Evolutionary conservation across 805 yeast genomes (phyloP).

Genomic region (Ogataea nitratoaversa): DNA sequence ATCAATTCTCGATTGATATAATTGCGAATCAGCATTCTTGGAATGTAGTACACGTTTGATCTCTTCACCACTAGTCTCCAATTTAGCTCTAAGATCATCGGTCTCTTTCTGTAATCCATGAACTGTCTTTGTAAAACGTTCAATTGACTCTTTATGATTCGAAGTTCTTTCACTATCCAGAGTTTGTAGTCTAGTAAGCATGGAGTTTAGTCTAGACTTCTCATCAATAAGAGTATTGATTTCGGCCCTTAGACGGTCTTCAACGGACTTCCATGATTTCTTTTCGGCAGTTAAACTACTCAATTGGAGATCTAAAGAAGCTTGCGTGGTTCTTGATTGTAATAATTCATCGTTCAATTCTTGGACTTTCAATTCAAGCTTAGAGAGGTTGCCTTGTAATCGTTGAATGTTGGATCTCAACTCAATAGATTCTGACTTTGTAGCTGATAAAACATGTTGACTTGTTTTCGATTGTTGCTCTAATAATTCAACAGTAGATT

Average conservation of each 20-base stretch:
- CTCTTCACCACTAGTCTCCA: slow-evolving; percentile 47
- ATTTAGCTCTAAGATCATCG: slow-evolving; percentile 39
- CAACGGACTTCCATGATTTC: slow-evolving; percentile 43
- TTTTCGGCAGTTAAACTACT: slow-evolving; percentile 53
- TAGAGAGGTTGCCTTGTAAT: slow-evolving; percentile 39
- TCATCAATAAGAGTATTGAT: slow-evolving; percentile 52
- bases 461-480: slow-evolving; percentile 46
- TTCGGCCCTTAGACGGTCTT: slow-evolving; percentile 49
- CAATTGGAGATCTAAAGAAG: slow-evolving; percentile 41
- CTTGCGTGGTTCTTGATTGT: slow-evolving; percentile 43
- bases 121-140: slow-evolving; percentile 45
- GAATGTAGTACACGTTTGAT: slow-evolving; percentile 46
- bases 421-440: slow-evolving; percentile 43
- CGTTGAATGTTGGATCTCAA: slow-evolving; percentile 35
- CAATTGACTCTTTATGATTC: slow-evolving; percentile 44
- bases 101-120: slow-evolving; percentile 46
- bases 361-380: slow-evolving; percentile 47
- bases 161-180: slow-evolving; percentile 58
- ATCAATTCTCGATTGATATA: slow-evolving; percentile 59
- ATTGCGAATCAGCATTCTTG: slow-evolving; percentile 51
- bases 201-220: slow-evolving; percentile 50
- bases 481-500: slow-evolving; percentile 49
- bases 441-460: slow-evolving; percentile 35
- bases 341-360: slow-evolving; percentile 51
- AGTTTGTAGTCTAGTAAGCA: slow-evolving; percentile 57